Evolutionary conservation across 2,329 filamentous ascomycete species (phyloP).

Genomic region (Stemphylium beticola): DNA sequence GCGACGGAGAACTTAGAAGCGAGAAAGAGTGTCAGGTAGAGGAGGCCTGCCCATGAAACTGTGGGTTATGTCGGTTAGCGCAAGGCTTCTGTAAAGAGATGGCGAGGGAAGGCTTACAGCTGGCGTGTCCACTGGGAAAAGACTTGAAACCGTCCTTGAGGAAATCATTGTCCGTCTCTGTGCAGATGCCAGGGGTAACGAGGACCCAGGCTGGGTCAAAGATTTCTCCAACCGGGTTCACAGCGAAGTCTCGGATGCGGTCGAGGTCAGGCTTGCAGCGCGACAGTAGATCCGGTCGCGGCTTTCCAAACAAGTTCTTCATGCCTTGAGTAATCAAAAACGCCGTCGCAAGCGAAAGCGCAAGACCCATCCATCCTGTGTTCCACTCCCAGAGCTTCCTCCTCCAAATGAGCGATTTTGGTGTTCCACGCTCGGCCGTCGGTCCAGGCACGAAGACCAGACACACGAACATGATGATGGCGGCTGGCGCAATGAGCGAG

Average conservation of each 20-base stretch:
- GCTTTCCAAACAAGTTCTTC: constrained; percentile 75
- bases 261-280: constrained; percentile 78
- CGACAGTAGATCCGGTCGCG: constrained; percentile 67
- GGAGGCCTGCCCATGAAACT: constrained; percentile 77
- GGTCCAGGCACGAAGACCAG: constrained; percentile 74
- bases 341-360: constrained; percentile 70
- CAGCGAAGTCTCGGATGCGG: constrained; percentile 59
- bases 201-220: constrained; percentile 67
- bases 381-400: constrained; percentile 92
- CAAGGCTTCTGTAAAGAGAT: neutral
- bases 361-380: constrained; percentile 82
- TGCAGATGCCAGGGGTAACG: constrained; percentile 79
- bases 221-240: constrained; percentile 63
- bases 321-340: constrained; percentile 85
- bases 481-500: constrained; percentile 67
- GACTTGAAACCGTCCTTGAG: constrained; percentile 83
- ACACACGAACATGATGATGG: constrained; percentile 71
- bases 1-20: constrained; percentile 81
- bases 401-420: constrained; percentile 71
- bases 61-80: neutral
- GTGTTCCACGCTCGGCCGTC: constrained; percentile 67
- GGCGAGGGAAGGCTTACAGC: constrained; percentile 56
- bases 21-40: constrained; percentile 87
- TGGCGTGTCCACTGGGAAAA: constrained; percentile 80
- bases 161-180: constrained; percentile 63